These are phyloP conservation scores for Climacium dendroides DNA, from an alignment of 225 moss, liverwort and hornwort species.

Conservation along the genomic window DNA sequence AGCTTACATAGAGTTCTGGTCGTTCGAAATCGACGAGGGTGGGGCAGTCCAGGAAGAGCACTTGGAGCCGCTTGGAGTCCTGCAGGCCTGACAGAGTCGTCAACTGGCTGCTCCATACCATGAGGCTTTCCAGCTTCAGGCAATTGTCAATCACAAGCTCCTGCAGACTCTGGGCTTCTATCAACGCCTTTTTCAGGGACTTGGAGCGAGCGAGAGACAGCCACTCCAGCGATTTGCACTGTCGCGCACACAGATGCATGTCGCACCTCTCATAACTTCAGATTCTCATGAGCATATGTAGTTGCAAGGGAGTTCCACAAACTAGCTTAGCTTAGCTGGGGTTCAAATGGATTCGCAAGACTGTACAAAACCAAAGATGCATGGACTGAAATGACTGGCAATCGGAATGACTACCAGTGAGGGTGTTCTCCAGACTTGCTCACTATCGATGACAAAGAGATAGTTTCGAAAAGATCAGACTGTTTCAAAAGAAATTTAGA, in stretches of 20 bases:
- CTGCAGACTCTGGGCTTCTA: conserved; percentile 37
- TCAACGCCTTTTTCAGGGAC: conserved; percentile 34
- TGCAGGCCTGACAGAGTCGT: conserved; percentile 8
- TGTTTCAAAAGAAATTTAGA: background rate
- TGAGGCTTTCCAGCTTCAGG: conserved; percentile 36
- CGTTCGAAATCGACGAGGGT: conserved; percentile 26
- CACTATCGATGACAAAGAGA: background rate
- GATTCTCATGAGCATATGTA: background rate
- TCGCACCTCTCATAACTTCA: background rate
- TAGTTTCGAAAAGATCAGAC: background rate
- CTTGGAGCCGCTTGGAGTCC: conserved; percentile 43
- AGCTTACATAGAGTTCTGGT: conserved; percentile 21
- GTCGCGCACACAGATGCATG: background rate
- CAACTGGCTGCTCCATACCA: conserved; percentile 50
- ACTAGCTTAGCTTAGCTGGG: background rate
- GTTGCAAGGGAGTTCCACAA: background rate
- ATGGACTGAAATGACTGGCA: background rate
- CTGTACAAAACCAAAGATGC: background rate
- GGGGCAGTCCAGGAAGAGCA: conserved; percentile 64
- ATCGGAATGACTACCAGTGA: background rate
- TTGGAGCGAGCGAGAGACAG: conserved; percentile 50
- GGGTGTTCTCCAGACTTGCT: background rate
- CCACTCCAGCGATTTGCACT: conserved; percentile 71
- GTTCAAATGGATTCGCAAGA: background rate
- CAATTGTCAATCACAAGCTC: conserved; percentile 54